These are phyloP conservation scores for Yamadazyma sp. DNA, from an alignment of 805 yeast genomes.

Conservation along the genomic window DNA sequence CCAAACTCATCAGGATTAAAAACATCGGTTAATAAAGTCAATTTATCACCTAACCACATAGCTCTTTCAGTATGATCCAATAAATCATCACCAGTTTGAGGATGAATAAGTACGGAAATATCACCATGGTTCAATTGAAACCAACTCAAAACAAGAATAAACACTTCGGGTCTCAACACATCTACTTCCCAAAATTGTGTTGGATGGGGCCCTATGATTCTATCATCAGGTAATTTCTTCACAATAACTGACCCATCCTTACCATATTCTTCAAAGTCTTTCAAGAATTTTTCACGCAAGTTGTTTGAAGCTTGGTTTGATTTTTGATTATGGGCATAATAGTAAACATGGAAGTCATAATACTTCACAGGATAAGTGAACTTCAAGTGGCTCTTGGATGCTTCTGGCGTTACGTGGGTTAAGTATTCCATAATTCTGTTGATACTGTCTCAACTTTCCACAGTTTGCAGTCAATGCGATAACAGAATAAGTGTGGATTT, in stretches of 20 bases:
- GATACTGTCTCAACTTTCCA: background rate
- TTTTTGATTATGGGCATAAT: slow-evolving; percentile 18
- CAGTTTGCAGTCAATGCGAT: slow-evolving; percentile 1
- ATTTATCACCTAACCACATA: slow-evolving; percentile 27
- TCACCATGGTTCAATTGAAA: slow-evolving; percentile 29
- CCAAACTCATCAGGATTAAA: slow-evolving; percentile 9
- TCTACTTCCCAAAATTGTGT: slow-evolving; percentile 35
- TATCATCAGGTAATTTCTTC: slow-evolving; percentile 23
- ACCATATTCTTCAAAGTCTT: slow-evolving; percentile 22
- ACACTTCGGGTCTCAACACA: slow-evolving; percentile 28
- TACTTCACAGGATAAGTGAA: slow-evolving; percentile 24
- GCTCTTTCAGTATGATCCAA: slow-evolving; percentile 27
- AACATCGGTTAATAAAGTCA: slow-evolving; percentile 15
- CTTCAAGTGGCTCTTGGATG: slow-evolving; percentile 18
- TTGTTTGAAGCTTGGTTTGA: slow-evolving; percentile 19
- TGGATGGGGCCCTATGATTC: slow-evolving; percentile 29
- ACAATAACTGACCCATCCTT: slow-evolving; percentile 26
- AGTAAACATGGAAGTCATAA: slow-evolving; percentile 33
- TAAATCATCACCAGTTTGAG: slow-evolving; percentile 29
- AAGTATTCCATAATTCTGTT: slow-evolving; percentile 24
- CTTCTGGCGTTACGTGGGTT: slow-evolving; percentile 18
- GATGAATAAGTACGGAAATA: slow-evolving; percentile 31
- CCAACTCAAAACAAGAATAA: slow-evolving; percentile 26
- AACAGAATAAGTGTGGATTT: too few relatives aligned
- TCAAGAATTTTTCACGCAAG: slow-evolving; percentile 19